Conservation (phyloP, 1,284 basidiomycete species). For the Earliella scabrosa region DNA sequence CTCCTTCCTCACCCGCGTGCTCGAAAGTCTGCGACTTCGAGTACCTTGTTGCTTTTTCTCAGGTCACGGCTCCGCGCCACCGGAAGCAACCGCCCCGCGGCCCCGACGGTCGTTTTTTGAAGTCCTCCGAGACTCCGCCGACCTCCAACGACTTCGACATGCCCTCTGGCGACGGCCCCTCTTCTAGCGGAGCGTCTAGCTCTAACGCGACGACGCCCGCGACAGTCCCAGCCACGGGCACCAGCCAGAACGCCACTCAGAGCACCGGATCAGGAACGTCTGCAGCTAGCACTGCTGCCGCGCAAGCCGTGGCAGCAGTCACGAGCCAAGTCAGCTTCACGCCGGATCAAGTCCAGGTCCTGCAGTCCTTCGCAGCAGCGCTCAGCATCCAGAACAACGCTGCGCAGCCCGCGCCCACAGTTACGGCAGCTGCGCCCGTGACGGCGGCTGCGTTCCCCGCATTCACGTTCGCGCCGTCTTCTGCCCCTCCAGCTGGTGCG, state of each 20-base stretch:
- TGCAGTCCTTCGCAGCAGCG: background rate
- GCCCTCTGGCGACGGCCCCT: background rate
- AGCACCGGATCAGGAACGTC: background rate
- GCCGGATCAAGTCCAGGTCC: background rate
- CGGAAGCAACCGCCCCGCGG: background rate
- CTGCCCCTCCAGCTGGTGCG: background rate
- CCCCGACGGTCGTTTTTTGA: background rate
- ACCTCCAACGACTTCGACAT: background rate
- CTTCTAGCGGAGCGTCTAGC: background rate
- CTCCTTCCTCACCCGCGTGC: too few species aligned
- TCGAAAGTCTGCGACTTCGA: background rate
- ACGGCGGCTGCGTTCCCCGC: background rate
- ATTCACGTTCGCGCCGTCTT: background rate
- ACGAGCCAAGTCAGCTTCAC: background rate
- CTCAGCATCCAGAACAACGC: background rate
- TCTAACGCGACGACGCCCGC: background rate
- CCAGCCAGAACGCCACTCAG: background rate
- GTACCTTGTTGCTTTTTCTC: background rate
- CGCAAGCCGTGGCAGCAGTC: background rate
- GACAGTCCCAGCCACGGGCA: background rate
- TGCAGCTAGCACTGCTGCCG: background rate
- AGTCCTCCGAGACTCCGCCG: background rate
- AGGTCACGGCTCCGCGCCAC: conserved; percentile 2
- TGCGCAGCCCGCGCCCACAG: background rate
- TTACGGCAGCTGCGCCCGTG: background rate